These are phyloP conservation scores for Lipomyces kockii DNA, from an alignment of 805 yeast genomes.

Conservation along the genomic window DNA sequence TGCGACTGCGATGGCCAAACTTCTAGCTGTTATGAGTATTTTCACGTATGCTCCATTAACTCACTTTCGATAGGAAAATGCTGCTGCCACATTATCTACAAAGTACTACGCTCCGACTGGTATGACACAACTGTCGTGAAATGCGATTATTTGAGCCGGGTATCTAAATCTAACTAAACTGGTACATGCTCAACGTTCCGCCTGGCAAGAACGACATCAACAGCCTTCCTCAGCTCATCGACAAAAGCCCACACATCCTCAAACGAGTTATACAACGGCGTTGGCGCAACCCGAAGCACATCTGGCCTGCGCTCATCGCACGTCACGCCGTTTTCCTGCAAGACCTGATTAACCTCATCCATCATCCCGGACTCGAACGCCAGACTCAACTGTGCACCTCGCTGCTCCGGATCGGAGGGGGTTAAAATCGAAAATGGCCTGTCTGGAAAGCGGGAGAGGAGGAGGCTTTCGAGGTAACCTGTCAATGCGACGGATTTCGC, in stretches of 20 bases:
- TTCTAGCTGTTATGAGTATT: too few relatives aligned
- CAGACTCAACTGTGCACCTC: conserved; percentile 87
- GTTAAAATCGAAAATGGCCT: conserved; percentile 68
- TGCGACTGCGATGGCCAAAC: too few relatives aligned
- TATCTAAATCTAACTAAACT: neutral
- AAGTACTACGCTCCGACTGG: too few relatives aligned
- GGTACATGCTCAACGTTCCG: neutral
- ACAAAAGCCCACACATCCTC: conserved; percentile 61
- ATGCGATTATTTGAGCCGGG: neutral
- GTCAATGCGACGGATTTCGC: conserved; percentile 64
- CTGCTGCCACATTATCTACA: too few relatives aligned
- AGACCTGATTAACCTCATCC: conserved; percentile 59
- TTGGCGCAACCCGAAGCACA: conserved; percentile 89
- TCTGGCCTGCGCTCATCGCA: conserved; percentile 90
- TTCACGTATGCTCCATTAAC: too few relatives aligned
- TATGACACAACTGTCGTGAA: too few relatives aligned
- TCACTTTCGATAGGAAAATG: too few relatives aligned
- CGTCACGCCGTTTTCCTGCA: conserved; percentile 64
- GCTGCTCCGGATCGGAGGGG: conserved; percentile 58
- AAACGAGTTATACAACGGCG: conserved; percentile 80
- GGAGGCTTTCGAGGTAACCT: conserved; percentile 54
- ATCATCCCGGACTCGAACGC: conserved; percentile 67
- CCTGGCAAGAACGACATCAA: conserved; percentile 35
- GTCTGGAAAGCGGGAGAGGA: conserved; percentile 48
- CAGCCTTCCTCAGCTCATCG: conserved; percentile 51